Evolutionary conservation across 208 protist species (phyloP), one percentile per base, ranked within the genome.

Genomic region (Kentomonas sorsogonicus): DNA sequence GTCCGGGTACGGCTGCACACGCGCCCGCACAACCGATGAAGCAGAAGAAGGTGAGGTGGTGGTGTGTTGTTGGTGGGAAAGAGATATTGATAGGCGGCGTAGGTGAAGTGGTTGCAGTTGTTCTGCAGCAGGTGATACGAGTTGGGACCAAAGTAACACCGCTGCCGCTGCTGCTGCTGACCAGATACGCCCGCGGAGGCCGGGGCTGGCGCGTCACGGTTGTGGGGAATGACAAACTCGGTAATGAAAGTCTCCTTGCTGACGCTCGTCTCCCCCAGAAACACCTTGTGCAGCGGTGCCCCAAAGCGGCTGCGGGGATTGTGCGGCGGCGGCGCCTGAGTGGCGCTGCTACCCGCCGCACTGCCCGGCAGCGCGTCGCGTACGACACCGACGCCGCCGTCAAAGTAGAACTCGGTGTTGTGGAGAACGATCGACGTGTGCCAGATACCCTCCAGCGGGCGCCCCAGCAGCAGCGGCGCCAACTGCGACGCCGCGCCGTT

Each of bases 31-130:
- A n/a, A n/a, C n/a, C n/a, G n/a, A n/a, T n/a, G n/a, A n/a, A n/a
- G n/a, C n/a, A n/a, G n/a, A n/a, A n/a, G n/a, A n/a, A n/a, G n/a
- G n/a, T n/a, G n/a, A n/a, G 43, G 16, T 6, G 6, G n/a, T 13
- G 9, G 5, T 10, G 22, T 20, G 43, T 91, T 93, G 62, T 80
- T 68, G 13, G 56, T 48, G 6, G 50, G 45, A 1, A 93, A 51
- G n/a, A 97, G 55, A 72, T 91, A 96, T 22, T 74, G 60, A 6
- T 63, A 60, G 15, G 84, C 81, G 22, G 71, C 86, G 26, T 96
- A 82, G 2, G 94, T 89, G 50, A 97, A 97, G 72, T 96, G 82
- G 69, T 97, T 97, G 74, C 94, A 97, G 78, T 97, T 97, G 56
- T 93, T 82, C 15, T 86, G 44, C 3, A 97, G 52, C 13, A 97